Percentiles rank a stretch among this genome's conserved stretches.
Conservation (phyloP, 371 early-diverging fungal genomes). For the Nematocida parisii region DNA sequence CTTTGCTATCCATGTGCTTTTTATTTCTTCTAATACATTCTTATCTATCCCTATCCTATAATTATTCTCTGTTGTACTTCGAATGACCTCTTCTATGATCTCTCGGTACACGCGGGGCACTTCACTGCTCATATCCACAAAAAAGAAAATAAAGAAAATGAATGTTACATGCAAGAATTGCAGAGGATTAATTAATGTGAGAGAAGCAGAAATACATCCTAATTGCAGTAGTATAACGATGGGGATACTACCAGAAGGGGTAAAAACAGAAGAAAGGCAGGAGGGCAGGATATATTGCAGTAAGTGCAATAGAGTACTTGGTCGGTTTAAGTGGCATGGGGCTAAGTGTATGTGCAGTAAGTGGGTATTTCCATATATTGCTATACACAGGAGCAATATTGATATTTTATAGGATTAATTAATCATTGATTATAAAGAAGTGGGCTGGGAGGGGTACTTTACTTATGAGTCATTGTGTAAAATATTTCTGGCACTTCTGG, state of each 20-base stretch:
- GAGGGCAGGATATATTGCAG: constrained; percentile 24
- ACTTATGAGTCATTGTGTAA: too few relatives aligned
- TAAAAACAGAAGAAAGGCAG: constrained; percentile 4
- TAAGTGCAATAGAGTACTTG: constrained; percentile 11
- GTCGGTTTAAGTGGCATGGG: constrained; percentile 41
- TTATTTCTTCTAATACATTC: constrained; percentile 59
- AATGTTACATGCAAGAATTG: constrained; percentile 40
- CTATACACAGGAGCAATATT: constrained; percentile 8
- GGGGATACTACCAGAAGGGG: background rate
- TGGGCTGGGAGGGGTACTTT: too few relatives aligned
- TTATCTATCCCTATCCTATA: constrained; percentile 51
- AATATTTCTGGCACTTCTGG: too few relatives aligned
- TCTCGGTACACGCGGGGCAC: constrained; percentile 65
- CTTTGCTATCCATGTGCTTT: constrained; percentile 62
- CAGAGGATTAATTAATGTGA: constrained; percentile 5
- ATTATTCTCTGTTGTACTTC: constrained; percentile 56
- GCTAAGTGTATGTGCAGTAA: constrained; percentile 33
- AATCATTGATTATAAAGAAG: too few relatives aligned
- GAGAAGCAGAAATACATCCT: background rate
- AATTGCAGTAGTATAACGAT: background rate
- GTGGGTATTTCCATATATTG: constrained; percentile 53
- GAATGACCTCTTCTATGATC: constrained; percentile 66
- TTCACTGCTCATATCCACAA: constrained; percentile 61
- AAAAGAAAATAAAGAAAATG: constrained; percentile 48
- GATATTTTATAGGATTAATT: constrained; percentile 11